These are phyloP conservation scores for Quercus cerris DNA, from an alignment of 306 rosid species.

Conservation along the genomic window DNA sequence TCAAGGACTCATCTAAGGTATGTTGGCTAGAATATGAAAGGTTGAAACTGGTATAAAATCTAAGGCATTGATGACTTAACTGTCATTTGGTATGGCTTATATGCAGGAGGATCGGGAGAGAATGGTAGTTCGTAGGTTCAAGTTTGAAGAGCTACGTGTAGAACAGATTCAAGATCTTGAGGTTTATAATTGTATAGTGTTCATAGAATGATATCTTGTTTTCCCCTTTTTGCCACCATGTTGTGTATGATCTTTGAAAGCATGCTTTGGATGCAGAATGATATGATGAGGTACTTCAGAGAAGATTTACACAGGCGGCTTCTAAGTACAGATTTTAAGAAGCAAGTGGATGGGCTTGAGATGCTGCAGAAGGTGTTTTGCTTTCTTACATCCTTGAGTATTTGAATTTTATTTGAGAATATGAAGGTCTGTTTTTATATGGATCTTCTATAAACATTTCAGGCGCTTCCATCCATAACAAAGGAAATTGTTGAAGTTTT, in stretches of 20 bases:
- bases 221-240: slow-evolving; percentile 13
- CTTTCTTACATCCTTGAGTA: background rate
- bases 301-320: slow-evolving; percentile 97
- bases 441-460: slow-evolving; percentile 22
- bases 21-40: slow-evolving; percentile 9
- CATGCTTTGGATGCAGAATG: slow-evolving; percentile 60
- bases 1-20: slow-evolving; percentile 97
- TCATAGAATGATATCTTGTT: background rate
- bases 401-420: slow-evolving; percentile 2
- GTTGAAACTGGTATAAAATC: background rate
- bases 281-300: slow-evolving; percentile 88
- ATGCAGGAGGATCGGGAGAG: slow-evolving; percentile 94
- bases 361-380: slow-evolving; percentile 86
- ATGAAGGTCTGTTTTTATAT: slow-evolving; percentile 4
- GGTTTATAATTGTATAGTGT: slow-evolving; percentile 40
- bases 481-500: slow-evolving; percentile 87
- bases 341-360: slow-evolving; percentile 97
- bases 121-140: slow-evolving; percentile 73
- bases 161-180: slow-evolving; percentile 99
- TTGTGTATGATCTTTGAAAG: slow-evolving; percentile 10
- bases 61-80: slow-evolving; percentile 12
- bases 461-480: slow-evolving; percentile 85
- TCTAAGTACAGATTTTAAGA: slow-evolving; percentile 87
- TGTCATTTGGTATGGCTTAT: slow-evolving; percentile 14
- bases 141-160: slow-evolving; percentile 91